Evolutionary conservation across 805 yeast genomes (phyloP).

Genomic region (Kazachstania psychrophila): DNA sequence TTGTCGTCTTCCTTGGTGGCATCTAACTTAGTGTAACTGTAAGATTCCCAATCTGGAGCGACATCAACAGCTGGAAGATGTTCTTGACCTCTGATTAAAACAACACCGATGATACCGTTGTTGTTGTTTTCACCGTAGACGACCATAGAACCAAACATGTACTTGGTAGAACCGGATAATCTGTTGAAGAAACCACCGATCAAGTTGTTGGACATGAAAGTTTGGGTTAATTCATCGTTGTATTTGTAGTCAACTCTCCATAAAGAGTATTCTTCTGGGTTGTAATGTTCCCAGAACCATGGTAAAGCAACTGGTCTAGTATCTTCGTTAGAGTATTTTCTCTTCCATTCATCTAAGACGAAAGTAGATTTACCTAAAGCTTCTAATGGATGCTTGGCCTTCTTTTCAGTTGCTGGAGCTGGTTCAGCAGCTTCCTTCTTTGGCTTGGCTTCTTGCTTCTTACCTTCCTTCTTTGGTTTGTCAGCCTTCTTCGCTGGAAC

Average conservation of each 20-base stretch:
- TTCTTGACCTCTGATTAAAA: conserved; percentile 93
- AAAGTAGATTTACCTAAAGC: conserved; percentile 62
- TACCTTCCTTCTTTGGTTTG: conserved; percentile 27
- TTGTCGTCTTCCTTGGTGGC: conserved; percentile 65
- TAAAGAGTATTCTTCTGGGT: conserved; percentile 87
- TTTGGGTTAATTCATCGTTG: conserved; percentile 92
- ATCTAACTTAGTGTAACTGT: conserved; percentile 74
- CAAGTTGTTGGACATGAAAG: conserved; percentile 97
- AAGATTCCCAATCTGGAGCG: conserved; percentile 99
- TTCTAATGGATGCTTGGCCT: conserved; percentile 88
- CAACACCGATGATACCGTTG: conserved; percentile 94
- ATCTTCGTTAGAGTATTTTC: conserved; percentile 93
- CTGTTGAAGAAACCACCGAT: conserved; percentile 98
- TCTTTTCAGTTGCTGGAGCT: conserved; percentile 45
- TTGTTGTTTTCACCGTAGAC: conserved; percentile 98
- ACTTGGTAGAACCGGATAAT: conserved; percentile 83
- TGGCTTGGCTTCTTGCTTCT: conserved; percentile 15
- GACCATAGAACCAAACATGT: conserved; percentile 85
- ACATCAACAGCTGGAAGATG: conserved; percentile 86
- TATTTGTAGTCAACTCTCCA: conserved; percentile 95
- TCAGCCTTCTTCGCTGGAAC: conserved; percentile 57
- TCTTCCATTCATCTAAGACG: conserved; percentile 89
- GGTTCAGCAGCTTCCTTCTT: conserved; percentile 28
- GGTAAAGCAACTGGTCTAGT: conserved; percentile 91
- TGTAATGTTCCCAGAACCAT: conserved; percentile 96